phyloP scores from a whole-genome alignment of 805 yeast species.

The Yarrowia divulgata region DNA sequence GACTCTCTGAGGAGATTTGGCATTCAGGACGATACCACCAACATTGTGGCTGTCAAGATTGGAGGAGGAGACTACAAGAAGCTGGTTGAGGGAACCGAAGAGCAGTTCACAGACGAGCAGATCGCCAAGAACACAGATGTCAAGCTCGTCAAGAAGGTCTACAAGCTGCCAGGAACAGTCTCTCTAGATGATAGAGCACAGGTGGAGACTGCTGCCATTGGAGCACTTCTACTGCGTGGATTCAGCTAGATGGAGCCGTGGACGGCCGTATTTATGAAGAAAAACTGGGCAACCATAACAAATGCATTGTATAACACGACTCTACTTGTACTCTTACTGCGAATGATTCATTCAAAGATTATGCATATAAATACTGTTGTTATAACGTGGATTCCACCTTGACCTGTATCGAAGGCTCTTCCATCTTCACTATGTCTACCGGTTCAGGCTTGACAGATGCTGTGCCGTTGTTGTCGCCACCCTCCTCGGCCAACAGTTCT shows the following conservation, averaged over 20 bases:
- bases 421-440: not conserved
- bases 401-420: slow-evolving; percentile 34
- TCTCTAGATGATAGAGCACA: slow-evolving; percentile 35
- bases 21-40: slow-evolving; percentile 57
- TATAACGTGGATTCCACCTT: slow-evolving; percentile 31
- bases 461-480: slow-evolving; percentile 10
- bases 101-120: slow-evolving; percentile 39
- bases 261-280: not conserved
- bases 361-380: slow-evolving; percentile 35
- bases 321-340: too few relatives aligned
- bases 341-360: not conserved
- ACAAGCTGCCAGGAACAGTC: slow-evolving; percentile 41
- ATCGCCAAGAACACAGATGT: slow-evolving; percentile 39
- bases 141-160: slow-evolving; percentile 41
- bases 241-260: slow-evolving; percentile 29
- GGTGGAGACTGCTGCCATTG: slow-evolving; percentile 40
- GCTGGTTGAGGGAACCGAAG: slow-evolving; percentile 42
- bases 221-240: slow-evolving; percentile 44
- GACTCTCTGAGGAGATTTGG: slow-evolving; percentile 79
- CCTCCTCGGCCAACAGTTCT: slow-evolving; percentile 50
- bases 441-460: slow-evolving; percentile 8
- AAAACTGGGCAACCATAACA: not conserved
- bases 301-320: slow-evolving; percentile 3
- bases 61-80: slow-evolving; percentile 42
- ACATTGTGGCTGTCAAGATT: slow-evolving; percentile 62